These are phyloP conservation scores for Phalaenopsis equestris DNA, from an alignment of 106 monocot genomes.

Conservation along the genomic window DNA sequence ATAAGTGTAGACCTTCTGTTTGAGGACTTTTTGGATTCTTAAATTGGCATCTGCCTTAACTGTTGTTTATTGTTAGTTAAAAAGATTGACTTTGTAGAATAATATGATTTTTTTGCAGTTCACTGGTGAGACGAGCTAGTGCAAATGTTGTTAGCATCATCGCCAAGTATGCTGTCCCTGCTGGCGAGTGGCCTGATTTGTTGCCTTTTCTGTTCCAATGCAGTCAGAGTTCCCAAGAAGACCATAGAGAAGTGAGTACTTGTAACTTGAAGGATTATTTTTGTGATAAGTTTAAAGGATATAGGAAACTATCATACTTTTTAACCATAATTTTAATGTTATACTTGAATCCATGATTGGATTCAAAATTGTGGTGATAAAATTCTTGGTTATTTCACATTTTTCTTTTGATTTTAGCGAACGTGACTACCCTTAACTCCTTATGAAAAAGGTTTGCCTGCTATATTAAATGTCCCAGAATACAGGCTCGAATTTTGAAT, in stretches of 20 bases:
- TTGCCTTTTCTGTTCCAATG: slow-evolving; percentile 91
- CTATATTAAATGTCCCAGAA: not conserved
- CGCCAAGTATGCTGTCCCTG: slow-evolving; percentile 94
- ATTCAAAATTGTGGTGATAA: not conserved
- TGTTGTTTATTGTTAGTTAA: not conserved
- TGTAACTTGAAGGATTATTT: not conserved
- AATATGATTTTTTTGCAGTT: slow-evolving; percentile 31
- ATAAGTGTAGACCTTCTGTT: not conserved
- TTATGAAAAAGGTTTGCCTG: too few species aligned
- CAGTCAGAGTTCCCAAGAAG: slow-evolving; percentile 94
- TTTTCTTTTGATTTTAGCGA: not conserved
- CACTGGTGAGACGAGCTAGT: slow-evolving; percentile 75
- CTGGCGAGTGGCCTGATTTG: slow-evolving; percentile 93
- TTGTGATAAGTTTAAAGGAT: not conserved
- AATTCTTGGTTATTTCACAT: not conserved
- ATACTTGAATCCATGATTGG: not conserved
- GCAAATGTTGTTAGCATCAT: slow-evolving; percentile 91
- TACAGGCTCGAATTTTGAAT: not conserved
- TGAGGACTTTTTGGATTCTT: not conserved
- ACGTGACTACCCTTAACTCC: too few species aligned
- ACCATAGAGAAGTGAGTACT: slow-evolving; percentile 87
- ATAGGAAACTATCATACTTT: not conserved
- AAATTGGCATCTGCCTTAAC: not conserved
- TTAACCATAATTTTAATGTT: not conserved
- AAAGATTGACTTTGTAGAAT: not conserved